Evolutionary conservation across 2,329 filamentous ascomycete species (phyloP).

Genomic region (Aspergillus pseudoglaucus): DNA sequence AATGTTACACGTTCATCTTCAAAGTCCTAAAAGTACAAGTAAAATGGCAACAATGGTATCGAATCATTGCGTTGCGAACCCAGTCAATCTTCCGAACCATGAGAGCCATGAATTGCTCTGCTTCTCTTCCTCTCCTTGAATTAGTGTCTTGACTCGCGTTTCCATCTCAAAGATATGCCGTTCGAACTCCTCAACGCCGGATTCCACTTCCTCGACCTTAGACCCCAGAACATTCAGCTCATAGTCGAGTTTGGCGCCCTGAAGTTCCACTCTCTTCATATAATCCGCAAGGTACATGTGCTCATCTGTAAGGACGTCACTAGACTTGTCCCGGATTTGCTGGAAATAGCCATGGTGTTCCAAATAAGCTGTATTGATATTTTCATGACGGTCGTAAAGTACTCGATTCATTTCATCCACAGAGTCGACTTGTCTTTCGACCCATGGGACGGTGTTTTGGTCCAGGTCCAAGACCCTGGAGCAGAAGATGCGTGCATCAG

Average conservation of each 20-base stretch:
- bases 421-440: constrained; percentile 35
- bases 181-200: constrained; percentile 73
- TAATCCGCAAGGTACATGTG: constrained; percentile 62
- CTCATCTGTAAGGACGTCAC: constrained; percentile 64
- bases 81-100: constrained; percentile 39
- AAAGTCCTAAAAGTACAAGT: constrained; percentile 6
- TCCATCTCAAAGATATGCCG: constrained; percentile 68
- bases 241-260: constrained; percentile 84
- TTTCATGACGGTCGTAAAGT: constrained; percentile 57
- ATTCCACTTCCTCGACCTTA: constrained; percentile 81
- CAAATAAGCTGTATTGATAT: constrained; percentile 61
- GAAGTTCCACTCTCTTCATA: constrained; percentile 70
- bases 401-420: constrained; percentile 56
- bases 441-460: constrained; percentile 35
- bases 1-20: constrained; percentile 1
- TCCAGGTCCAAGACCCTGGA: constrained; percentile 33
- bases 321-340: constrained; percentile 58
- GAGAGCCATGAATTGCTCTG: constrained; percentile 57
- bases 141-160: constrained; percentile 56
- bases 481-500: constrained; percentile 30
- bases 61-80: constrained; percentile 15
- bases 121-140: constrained; percentile 57
- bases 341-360: constrained; percentile 66
- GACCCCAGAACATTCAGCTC: constrained; percentile 74
- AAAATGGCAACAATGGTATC: constrained; percentile 11